Percentiles rank a stretch among this genome's conserved stretches.
phyloP scores from a whole-genome alignment of 2,329 filamentous ascomycete species.

The Fusarium sp. region DNA sequence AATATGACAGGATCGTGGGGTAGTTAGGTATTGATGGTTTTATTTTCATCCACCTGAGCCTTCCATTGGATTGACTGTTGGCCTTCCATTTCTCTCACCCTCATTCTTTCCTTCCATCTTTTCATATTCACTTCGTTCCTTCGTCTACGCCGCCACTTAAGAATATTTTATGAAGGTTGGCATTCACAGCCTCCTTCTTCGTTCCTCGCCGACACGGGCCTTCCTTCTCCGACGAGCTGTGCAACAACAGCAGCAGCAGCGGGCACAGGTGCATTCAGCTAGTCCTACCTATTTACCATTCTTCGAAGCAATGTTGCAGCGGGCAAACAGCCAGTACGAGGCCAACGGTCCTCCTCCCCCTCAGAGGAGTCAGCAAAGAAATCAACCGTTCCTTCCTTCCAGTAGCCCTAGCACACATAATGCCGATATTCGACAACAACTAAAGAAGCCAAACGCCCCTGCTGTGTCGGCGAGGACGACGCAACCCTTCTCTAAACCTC shows the following conservation, averaged over 20 bases:
- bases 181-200: conserved; percentile 50
- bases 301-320: conserved; percentile 55
- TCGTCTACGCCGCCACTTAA: not conserved
- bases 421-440: conserved; percentile 66
- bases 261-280: conserved; percentile 47
- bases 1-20: conserved; percentile 29
- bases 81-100: not conserved
- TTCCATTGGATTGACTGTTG: conserved; percentile 2
- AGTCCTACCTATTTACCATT: conserved; percentile 26
- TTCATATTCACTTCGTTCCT: conserved; percentile 1
- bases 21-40: conserved; percentile 12
- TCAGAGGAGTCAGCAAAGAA: conserved; percentile 54
- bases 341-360: conserved; percentile 54
- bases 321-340: conserved; percentile 57
- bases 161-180: conserved; percentile 56
- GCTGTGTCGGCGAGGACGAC: conserved; percentile 59
- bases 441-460: conserved; percentile 61
- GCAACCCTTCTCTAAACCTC: conserved; percentile 47
- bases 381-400: conserved; percentile 70
- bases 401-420: conserved; percentile 65
- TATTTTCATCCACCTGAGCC: conserved; percentile 12
- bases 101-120: not conserved
- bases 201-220: conserved; percentile 57
- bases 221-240: conserved; percentile 45
- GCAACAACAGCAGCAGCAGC: conserved; percentile 27